Evolutionary conservation across 192 early-diverging fungal genomes (phyloP).

Genomic region (Coemansia reversa): DNA sequence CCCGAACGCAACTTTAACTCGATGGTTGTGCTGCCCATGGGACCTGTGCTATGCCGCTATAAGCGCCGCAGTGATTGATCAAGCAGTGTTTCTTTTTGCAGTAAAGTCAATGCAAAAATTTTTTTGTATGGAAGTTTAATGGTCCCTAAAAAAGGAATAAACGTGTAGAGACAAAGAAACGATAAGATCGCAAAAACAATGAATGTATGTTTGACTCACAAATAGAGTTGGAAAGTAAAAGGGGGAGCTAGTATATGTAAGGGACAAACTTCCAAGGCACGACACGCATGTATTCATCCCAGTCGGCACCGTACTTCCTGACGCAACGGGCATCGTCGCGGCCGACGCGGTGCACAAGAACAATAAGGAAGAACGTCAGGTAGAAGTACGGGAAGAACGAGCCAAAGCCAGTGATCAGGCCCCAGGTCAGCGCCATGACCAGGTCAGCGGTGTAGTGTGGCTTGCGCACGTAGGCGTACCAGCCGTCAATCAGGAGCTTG

Average conservation of each 20-base stretch:
- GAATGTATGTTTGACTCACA: too few relatives aligned
- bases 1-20: conserved; percentile 85
- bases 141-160: not conserved
- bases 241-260: conserved; percentile 55
- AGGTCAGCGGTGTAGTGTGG: conserved; percentile 95
- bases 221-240: not conserved
- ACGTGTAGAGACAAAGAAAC: not conserved
- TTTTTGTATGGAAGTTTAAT: not conserved
- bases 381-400: conserved; percentile 92
- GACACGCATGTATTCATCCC: conserved; percentile 81
- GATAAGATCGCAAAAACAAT: not conserved
- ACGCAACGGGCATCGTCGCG: conserved; percentile 89
- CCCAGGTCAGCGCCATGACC: conserved; percentile 90
- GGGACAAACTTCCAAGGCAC: conserved; percentile 90
- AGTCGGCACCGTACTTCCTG: conserved; percentile 91
- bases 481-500: conserved; percentile 79
- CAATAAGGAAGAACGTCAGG: conserved; percentile 85
- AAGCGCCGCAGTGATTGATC: conserved; percentile 33
- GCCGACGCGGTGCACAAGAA: conserved; percentile 83
- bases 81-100: conserved; percentile 58
- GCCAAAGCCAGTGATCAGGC: conserved; percentile 80
- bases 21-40: conserved; percentile 86
- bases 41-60: conserved; percentile 58
- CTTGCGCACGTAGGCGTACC: conserved; percentile 92
- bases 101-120: too few relatives aligned